Evolutionary conservation across 2,329 filamentous ascomycete genomes (phyloP).

Genomic region (Chrysosphaeria jannelii): DNA sequence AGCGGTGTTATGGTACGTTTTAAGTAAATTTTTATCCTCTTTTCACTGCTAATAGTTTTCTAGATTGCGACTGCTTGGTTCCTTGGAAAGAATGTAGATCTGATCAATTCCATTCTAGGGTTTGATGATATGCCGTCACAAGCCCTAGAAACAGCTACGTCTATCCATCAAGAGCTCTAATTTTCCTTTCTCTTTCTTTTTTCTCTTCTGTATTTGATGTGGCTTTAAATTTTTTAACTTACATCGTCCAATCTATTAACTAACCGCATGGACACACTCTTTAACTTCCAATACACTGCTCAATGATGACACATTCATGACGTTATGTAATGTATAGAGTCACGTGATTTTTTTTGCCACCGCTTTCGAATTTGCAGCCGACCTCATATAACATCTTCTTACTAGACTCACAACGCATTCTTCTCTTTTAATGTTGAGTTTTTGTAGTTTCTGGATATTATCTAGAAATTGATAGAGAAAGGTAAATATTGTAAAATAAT

Average conservation of each 20-base stretch:
- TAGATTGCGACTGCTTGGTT: constrained; percentile 53
- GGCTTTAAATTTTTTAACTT: constrained; percentile 6
- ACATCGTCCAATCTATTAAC: neutral
- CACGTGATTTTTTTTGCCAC: neutral
- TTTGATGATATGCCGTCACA: too few species aligned
- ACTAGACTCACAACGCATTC: neutral
- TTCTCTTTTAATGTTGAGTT: neutral
- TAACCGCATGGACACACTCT: too few species aligned
- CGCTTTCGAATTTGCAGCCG: too few species aligned
- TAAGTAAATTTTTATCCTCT: neutral
- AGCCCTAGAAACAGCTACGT: too few species aligned
- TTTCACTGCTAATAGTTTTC: neutral
- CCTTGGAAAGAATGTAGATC: constrained; percentile 58
- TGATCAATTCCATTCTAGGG: constrained; percentile 11
- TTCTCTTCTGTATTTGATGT: too few species aligned
- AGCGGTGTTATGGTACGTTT: constrained; percentile 48
- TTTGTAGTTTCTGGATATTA: neutral
- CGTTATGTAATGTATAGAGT: too few species aligned
- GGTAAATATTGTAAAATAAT: constrained; percentile 3
- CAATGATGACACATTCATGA: too few species aligned
- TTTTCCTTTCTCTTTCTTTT: too few species aligned
- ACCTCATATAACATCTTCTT: too few species aligned
- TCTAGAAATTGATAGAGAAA: neutral
- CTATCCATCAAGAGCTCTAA: too few species aligned
- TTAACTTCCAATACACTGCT: too few species aligned